Evolutionary conservation across 805 yeast species (phyloP), one percentile per base, ranked within the genome.

Genomic region (Barnettozyma sucrosica): DNA sequence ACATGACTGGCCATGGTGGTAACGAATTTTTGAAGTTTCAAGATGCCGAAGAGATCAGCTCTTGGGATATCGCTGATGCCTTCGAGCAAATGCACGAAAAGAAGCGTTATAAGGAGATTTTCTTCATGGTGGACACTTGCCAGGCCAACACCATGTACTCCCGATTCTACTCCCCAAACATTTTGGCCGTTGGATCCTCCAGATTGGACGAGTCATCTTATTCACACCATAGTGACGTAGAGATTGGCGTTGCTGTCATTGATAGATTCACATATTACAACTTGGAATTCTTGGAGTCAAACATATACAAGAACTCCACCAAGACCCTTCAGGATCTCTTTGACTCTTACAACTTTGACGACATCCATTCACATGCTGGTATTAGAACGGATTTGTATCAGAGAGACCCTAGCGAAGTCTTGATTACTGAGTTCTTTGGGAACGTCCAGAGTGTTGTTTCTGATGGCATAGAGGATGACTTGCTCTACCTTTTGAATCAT

Each of bases 101-200:
- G 77, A 85, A 86, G 56, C 75, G 99, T 47, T 93, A 93, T 70
- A 89, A 90, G 57, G 98, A 93, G 70, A 86, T 93, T 30, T 81
- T 93, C 62, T 93, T 93, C 68, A 93, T 93, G 98, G 85, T 93
- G 54, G 99, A 93, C 66, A 93, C 99, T 0, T 93, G 99, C 63
- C 99, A 93, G 71, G 99, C 99, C 23, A 93, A 92, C 67, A 89
- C 99, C 14, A 92, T 93, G 99, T 93, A 85, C 68, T 83, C 95
- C 48, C 79, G 85, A 60, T 81, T 92, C 61, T 89, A 89, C 63
- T 85, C 96, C 9, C 98, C 99, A 30, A 89, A 93, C 63, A 80
- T 93, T 41, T 67, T 93, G 45, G 88, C 97, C 1, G 95, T 92
- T 32, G 99, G 99, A 0, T 89, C 97, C 1, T 85, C 95, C 9